Evolutionary conservation across 495 filamentous ascomycete genomes (phyloP), one percentile per base, ranked within the genome.

Genomic region (Cercophora samala): DNA sequence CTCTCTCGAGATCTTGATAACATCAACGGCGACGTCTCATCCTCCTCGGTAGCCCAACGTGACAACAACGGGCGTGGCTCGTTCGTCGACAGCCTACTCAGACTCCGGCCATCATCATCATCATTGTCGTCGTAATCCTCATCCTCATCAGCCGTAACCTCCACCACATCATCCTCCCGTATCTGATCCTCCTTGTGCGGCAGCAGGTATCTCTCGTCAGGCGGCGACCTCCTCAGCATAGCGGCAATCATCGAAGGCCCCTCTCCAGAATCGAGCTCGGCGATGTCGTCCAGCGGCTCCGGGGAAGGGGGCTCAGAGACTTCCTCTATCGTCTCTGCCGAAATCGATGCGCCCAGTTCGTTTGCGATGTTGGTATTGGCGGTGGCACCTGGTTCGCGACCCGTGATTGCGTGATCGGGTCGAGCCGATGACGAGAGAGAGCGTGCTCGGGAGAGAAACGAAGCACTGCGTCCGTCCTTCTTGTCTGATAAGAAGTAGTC

Each of bases 401-500:
- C 63, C 62, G 32, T 25, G 77, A 76, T 21, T 59, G 71, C 64
- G 51, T 46, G 68, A 32, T 68, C 46, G 13, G 22, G 68, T 11
- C 66, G 65, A 11, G 58, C 59, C 67, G 62, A 72, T 66, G 67
- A 78, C 18, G 74, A 74, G 21, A 64, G 67, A 63, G 80, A 77
- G 46, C 73, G 77, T 65, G 71, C 70, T 46, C 75, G 75, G 42
- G 69, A 64, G 19, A 82, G 79, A 60, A 84, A 81, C 25, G 80
- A 74, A 46, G 76, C 70, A 64, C 74, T 78, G 23, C 70, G 75
- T 59, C 73, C 74, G 64, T 80, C 76, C 52, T 80, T 73, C 64
- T 85, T 82, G 71, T 89, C 86, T 62, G 90, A 91, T 37, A 97
- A 82, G n/a, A 90, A 90, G 69, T 91, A 91, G 5, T 86, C 91